Base-by-base conservation (phyloP, 2,329 filamentous ascomycete genomes). In the Dothideomycetes sp. region DNA sequence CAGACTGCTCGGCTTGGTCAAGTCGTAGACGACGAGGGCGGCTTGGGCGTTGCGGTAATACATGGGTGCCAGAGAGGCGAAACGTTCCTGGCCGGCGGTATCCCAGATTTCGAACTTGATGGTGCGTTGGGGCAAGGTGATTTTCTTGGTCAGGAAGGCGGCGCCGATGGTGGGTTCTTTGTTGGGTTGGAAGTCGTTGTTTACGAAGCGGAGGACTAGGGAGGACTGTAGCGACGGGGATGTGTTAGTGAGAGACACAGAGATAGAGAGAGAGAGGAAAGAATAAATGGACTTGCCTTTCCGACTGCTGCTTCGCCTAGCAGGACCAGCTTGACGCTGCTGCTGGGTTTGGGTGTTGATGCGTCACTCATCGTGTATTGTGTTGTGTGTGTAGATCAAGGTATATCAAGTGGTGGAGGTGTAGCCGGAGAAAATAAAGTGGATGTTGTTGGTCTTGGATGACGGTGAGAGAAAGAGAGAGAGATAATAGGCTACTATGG, bases 171-270 rank as follows among this genome's bases (percentile, higher is more conserved):
- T 98, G 47, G 91, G 91, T 64, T 98, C 91, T 73, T 96, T 96
- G 68, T 96, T 96, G 68, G 96, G 91, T 71, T 98, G 91, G 59
- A 98, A 98, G 67, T 96, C 89, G 69, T 98, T 91, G 74, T 96
- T 96, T 61, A 98, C 91, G 67, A 98, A 98, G 59, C 91, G 86
- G 60, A 98, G 76, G 49, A 98, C 91, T 45, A 98, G 80, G 32
- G 91, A 98, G 35, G 91, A 96, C 91, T 94, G 57, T 17, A 43
- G 38, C n/a, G 36, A 37, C n/a, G n/a, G n/a, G n/a, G n/a, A n/a
- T n/a, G 46, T 33, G 30, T 41, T n/a, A 43, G 46, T 34, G 37
- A 29, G 42, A 57, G 46, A 56, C 47, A 41, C 31, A 9, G 25
- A 17, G 17, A 32, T 7, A 32, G 15, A 39, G 19, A 32, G 19